Evolutionary conservation across 352 stramenopile species (phyloP).

Genomic region (Globisporangium spiculum): DNA sequence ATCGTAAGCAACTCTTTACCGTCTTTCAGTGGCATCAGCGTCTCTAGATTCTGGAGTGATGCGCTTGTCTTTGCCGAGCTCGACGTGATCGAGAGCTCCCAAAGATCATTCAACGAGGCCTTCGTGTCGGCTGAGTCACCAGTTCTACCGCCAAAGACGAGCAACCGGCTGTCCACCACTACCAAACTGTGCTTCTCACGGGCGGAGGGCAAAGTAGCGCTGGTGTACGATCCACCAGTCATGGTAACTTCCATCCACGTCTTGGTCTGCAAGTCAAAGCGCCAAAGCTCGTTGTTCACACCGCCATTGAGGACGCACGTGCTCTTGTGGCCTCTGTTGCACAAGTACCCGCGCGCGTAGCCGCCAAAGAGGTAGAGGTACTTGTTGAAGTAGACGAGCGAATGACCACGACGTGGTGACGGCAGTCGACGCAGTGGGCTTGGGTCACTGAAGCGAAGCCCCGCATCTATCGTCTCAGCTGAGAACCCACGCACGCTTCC

Average conservation of each 20-base stretch:
- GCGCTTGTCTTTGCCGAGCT: conserved; percentile 28
- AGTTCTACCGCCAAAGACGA: conserved; percentile 59
- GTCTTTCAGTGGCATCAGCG: conserved; percentile 39
- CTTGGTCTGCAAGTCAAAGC: conserved; percentile 47
- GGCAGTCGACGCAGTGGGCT: conserved; percentile 33
- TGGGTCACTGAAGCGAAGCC: conserved; percentile 27
- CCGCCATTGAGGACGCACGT: conserved; percentile 33
- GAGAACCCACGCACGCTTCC: conserved; percentile 27
- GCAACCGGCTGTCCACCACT: conserved; percentile 37
- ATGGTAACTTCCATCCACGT: conserved; percentile 45
- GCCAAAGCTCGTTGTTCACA: conserved; percentile 73
- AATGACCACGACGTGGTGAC: conserved; percentile 60
- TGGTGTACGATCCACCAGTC: conserved; percentile 1
- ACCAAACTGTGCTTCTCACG: conserved; percentile 64
- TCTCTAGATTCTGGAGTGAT: conserved; percentile 38
- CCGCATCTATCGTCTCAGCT: conserved; percentile 33
- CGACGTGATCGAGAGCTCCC: conserved; percentile 57
- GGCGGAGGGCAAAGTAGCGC: conserved; percentile 21
- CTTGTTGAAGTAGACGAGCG: conserved; percentile 43
- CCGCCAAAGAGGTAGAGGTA: conserved; percentile 70
- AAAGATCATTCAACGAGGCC: conserved; percentile 52
- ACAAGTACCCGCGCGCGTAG: conserved; percentile 51
- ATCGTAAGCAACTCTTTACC: conserved; percentile 49
- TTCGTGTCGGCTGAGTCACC: conserved; percentile 24
- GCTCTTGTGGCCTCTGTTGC: conserved; percentile 41